Conservation (phyloP, 2,329 filamentous ascomycete genomes). For the Monascus ruber region DNA sequence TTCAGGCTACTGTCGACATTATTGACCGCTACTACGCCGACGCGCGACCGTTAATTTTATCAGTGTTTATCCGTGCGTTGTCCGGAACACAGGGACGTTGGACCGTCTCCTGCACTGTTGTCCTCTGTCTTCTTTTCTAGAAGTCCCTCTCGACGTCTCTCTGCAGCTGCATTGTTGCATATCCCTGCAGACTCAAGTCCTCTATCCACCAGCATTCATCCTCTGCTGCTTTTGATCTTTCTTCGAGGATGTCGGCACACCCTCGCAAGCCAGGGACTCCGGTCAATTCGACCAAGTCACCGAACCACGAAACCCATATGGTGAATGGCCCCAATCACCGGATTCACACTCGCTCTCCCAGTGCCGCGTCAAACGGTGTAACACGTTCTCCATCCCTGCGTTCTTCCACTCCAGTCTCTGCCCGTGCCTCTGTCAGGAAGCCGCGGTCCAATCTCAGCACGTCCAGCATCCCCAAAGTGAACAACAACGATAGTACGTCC, state of each 20-base stretch:
- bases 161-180: too few relatives aligned
- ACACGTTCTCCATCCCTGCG: slow-evolving; percentile 56
- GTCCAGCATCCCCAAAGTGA: slow-evolving; percentile 33
- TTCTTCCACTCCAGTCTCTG: slow-evolving; percentile 48
- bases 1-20: too few relatives aligned
- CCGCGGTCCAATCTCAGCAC: slow-evolving; percentile 36
- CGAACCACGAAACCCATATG: slow-evolving; percentile 14
- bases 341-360: slow-evolving; percentile 37
- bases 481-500: slow-evolving; percentile 38
- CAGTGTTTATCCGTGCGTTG: too few relatives aligned
- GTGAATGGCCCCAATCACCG: slow-evolving; percentile 25
- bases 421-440: slow-evolving; percentile 58
- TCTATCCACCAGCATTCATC: too few relatives aligned
- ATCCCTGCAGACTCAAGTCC: too few relatives aligned
- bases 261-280: slow-evolving; percentile 32
- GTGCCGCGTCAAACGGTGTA: slow-evolving; percentile 37
- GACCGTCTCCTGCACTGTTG: too few relatives aligned
- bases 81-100: too few relatives aligned
- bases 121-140: too few relatives aligned
- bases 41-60: too few relatives aligned
- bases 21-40: too few relatives aligned
- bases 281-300: slow-evolving; percentile 21
- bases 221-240: too few relatives aligned
- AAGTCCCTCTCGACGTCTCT: too few relatives aligned
- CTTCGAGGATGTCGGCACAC: slow-evolving; percentile 28